These are phyloP conservation scores for Fulvia fulva DNA, from an alignment of 2,329 filamentous ascomycete genomes.

Conservation along the genomic window DNA sequence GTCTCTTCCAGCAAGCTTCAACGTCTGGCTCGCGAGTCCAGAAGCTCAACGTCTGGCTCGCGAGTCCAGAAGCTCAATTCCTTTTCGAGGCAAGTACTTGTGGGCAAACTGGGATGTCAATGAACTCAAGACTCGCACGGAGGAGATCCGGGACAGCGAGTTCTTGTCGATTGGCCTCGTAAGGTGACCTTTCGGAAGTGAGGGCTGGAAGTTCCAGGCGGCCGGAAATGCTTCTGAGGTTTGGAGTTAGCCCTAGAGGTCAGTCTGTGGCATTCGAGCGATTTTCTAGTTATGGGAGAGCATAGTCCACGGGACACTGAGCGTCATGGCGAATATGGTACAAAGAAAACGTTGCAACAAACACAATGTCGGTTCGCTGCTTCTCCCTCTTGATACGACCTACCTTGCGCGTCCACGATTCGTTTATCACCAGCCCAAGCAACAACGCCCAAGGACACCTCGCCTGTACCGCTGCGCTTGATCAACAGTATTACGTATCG, in stretches of 20 bases:
- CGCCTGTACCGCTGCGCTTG: too few species aligned
- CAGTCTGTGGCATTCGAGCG: too few species aligned
- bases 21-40: slow-evolving; percentile 33
- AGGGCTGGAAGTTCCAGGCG: neutral
- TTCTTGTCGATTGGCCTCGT: slow-evolving; percentile 22
- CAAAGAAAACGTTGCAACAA: too few species aligned
- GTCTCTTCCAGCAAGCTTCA: slow-evolving; percentile 30
- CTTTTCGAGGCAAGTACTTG: slow-evolving; percentile 21
- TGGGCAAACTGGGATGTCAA: slow-evolving; percentile 33
- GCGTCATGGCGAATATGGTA: too few species aligned
- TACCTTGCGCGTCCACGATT: too few species aligned
- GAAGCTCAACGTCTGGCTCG: slow-evolving; percentile 33
- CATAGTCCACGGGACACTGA: too few species aligned
- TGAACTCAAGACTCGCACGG: slow-evolving; percentile 26
- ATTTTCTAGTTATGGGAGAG: too few species aligned
- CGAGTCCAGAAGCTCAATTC: slow-evolving; percentile 27
- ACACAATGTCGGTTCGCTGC: too few species aligned
- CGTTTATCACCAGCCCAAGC: too few species aligned
- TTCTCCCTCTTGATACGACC: too few species aligned
- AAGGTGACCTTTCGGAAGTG: neutral
- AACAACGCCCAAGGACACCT: too few species aligned
- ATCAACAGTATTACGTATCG: too few species aligned
- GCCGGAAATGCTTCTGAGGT: neutral
- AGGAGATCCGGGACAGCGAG: slow-evolving; percentile 16
- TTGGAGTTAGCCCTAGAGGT: neutral